Conservation (phyloP, 805 yeast genomes). For the Candida railenensis region DNA sequence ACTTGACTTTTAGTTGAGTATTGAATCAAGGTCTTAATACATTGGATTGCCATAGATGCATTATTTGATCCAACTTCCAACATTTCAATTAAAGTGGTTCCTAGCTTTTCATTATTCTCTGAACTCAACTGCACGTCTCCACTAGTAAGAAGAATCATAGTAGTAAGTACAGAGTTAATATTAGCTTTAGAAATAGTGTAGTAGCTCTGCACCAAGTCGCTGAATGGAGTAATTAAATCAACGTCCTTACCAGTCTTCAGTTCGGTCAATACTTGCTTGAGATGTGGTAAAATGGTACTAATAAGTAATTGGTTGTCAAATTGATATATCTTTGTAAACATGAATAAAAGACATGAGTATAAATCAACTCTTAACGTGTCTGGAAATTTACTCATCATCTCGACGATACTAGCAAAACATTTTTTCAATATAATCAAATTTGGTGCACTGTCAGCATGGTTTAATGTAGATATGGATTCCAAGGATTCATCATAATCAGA, state of each 20-base stretch:
- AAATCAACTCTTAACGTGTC: constrained; percentile 68
- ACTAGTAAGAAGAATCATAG: constrained; percentile 32
- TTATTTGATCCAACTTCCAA: constrained; percentile 17
- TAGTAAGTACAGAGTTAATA: constrained; percentile 31
- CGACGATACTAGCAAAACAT: constrained; percentile 52
- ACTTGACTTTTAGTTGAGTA: constrained; percentile 24
- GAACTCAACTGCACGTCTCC: constrained; percentile 30
- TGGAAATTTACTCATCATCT: constrained; percentile 65
- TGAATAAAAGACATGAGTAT: constrained; percentile 64
- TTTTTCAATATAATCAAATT: constrained; percentile 48
- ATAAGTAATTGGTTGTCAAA: constrained; percentile 36
- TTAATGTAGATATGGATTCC: constrained; percentile 23
- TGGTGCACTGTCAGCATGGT: constrained; percentile 28
- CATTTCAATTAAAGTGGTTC: constrained; percentile 23
- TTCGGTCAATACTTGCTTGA: constrained; percentile 33
- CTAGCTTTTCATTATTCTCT: constrained; percentile 20
- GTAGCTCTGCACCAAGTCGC: constrained; percentile 18
- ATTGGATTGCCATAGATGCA: constrained; percentile 45
- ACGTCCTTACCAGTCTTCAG: constrained; percentile 15
- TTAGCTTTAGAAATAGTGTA: constrained; percentile 15
- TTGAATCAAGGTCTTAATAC: constrained; percentile 57
- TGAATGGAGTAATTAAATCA: constrained; percentile 26
- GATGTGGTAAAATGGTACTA: constrained; percentile 49
- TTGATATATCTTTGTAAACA: constrained; percentile 58
- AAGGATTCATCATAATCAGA: constrained; percentile 37